These are phyloP conservation scores for Sinapis alba DNA, from an alignment of 441 rosid genomes.

Conservation along the genomic window DNA sequence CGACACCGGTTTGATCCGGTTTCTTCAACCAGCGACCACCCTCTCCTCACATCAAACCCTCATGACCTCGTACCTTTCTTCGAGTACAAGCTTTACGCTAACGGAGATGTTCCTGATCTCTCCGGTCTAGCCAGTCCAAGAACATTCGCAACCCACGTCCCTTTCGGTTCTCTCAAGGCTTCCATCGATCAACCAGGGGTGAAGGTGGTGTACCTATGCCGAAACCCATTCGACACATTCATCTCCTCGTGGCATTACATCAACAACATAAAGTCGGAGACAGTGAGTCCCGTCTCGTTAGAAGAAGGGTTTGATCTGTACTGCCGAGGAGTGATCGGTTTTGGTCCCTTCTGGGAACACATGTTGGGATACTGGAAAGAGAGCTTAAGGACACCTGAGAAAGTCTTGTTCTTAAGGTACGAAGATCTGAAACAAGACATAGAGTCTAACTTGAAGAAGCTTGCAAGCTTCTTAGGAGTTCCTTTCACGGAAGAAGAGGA, in stretches of 20 bases:
- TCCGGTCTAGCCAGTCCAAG: constrained; percentile 52
- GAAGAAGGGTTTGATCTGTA: constrained; percentile 66
- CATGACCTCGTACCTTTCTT: constrained; percentile 84
- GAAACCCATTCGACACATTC: constrained; percentile 81
- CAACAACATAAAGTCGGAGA: constrained; percentile 47
- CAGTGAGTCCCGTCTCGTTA: constrained; percentile 37
- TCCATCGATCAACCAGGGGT: constrained; percentile 41
- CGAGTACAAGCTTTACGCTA: constrained; percentile 66
- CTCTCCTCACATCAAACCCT: constrained; percentile 65
- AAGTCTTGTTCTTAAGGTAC: constrained; percentile 61
- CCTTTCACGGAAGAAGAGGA: constrained; percentile 65
- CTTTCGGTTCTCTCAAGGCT: constrained; percentile 48
- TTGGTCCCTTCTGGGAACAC: constrained; percentile 82
- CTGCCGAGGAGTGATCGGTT: constrained; percentile 59
- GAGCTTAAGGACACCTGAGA: constrained; percentile 58
- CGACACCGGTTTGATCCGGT: constrained; percentile 39
- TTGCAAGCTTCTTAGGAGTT: constrained; percentile 59
- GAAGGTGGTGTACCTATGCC: constrained; percentile 61
- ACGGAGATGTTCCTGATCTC: constrained; percentile 54
- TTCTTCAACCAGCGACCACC: constrained; percentile 44
- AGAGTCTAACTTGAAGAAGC: constrained; percentile 46
- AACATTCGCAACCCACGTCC: constrained; percentile 67
- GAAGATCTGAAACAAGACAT: constrained; percentile 69
- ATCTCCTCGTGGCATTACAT: constrained; percentile 62
- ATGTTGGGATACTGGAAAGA: constrained; percentile 78